phyloP scores from a whole-genome alignment of 768 basidiomycete genomes.

The Daedaleopsis sinensis region DNA sequence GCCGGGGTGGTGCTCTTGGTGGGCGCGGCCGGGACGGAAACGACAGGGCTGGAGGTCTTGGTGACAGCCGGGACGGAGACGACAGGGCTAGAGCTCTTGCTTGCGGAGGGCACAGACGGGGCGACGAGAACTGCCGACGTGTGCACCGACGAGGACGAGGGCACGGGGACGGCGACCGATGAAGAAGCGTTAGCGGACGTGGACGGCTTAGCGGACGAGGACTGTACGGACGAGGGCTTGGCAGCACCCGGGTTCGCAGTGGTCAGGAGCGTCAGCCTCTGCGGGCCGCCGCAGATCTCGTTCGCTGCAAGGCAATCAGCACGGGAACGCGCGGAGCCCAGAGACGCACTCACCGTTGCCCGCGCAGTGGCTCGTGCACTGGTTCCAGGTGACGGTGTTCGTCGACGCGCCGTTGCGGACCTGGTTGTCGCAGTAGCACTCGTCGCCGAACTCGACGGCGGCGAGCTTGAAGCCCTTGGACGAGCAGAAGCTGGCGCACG shows the following conservation, averaged over 20 bases:
- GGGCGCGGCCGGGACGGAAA: neutral
- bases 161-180: neutral
- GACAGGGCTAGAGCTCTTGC: neutral
- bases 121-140: neutral
- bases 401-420: conserved; percentile 26
- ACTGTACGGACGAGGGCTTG: neutral
- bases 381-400: conserved; percentile 13
- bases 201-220: neutral
- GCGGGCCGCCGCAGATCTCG: conserved; percentile 18
- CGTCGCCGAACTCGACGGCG: conserved; percentile 31
- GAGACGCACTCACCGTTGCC: conserved; percentile 21
- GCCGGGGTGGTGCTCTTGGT: too few species aligned
- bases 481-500: conserved; percentile 29
- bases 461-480: conserved; percentile 29
- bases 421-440: conserved; percentile 30
- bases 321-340: neutral
- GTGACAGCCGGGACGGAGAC: neutral
- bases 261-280: conserved; percentile 10
- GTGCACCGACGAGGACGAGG: neutral
- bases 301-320: neutral
- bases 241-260: neutral
- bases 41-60: neutral
- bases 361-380: conserved; percentile 26
- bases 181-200: conserved; percentile 5
- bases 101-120: conserved; percentile 8